phyloP scores from a whole-genome alignment of 768 basidiomycete species.

The Daedaleopsis sinensis region DNA sequence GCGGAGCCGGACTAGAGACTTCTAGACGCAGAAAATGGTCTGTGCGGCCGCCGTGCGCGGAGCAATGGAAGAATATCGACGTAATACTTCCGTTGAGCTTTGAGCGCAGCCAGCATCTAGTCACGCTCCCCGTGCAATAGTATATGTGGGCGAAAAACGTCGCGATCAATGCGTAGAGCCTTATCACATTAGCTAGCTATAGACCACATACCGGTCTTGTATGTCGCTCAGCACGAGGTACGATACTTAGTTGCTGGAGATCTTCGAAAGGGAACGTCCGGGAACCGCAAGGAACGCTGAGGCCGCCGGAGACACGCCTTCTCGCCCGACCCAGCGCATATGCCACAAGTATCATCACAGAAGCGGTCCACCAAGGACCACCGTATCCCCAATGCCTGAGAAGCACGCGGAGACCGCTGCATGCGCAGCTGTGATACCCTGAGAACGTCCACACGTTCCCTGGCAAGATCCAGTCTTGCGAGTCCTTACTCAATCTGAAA shows the following conservation, averaged over 20 bases:
- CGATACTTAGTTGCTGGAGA: too few relatives aligned
- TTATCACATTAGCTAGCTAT: not conserved
- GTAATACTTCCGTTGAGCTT: not conserved
- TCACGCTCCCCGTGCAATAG: not conserved
- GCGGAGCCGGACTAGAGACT: not conserved
- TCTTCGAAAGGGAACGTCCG: too few relatives aligned
- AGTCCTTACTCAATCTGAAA: not conserved
- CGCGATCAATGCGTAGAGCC: not conserved
- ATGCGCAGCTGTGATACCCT: not conserved
- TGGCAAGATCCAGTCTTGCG: not conserved
- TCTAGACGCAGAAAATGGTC: not conserved
- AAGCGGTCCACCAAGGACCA: not conserved
- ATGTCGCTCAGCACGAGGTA: not conserved
- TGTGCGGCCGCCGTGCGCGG: not conserved
- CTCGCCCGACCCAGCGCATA: not conserved
- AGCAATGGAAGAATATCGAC: not conserved
- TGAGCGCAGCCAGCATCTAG: not conserved
- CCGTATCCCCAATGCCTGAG: not conserved
- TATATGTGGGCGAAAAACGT: not conserved
- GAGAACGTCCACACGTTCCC: too few relatives aligned
- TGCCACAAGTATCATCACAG: not conserved
- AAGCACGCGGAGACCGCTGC: not conserved
- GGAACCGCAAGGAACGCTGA: too few relatives aligned
- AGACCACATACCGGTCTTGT: not conserved
- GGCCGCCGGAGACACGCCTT: too few relatives aligned